Evolutionary conservation across 768 basidiomycete genomes (phyloP), one percentile per base, ranked within the genome.

Genomic region (Krasilnikovozyma curviuscula): DNA sequence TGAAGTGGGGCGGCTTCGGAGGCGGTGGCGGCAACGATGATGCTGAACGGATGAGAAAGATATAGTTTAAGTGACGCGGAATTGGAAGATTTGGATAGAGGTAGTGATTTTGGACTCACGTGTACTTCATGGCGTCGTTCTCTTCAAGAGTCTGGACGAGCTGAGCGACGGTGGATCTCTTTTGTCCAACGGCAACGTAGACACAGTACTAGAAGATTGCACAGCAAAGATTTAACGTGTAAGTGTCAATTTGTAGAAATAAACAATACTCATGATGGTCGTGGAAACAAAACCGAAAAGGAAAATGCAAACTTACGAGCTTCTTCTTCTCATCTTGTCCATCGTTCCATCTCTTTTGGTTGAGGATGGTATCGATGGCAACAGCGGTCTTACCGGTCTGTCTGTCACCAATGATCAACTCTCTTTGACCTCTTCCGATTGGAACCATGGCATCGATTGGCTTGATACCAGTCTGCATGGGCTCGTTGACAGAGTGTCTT

Each of bases 391-490:
- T 98, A 52, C 93, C 93, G 53, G 93, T 98, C 66, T 98, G 93
- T 79, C 93, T 88, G 65, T 98, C 93, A 78, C 93, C 93, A 60
- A 98, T 98, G 68, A 98, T 98, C 51, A 98, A 75, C 70, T 98
- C 93, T 83, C 93, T 93, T 73, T 98, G 93, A 55, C 93, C 93
- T 80, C 93, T 93, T 66, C 93, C 93, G 67, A 98, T 98, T 61
- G 93, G 93, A 57, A 98, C 93, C 88, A 98, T 93, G 66, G 93
- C 91, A 69, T 98, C 93, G 68, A 98, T 95, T 65, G 91, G 88
- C 74, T 98, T 98, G 66, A 98, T 80, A 73, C 93, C 93, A 57
- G 93, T 98, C 82, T 93, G 84, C 93, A 98, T 98, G 59, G 93
- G 91, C 76, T 95, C 86, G 74, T 85, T 84, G 72, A 98, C 93